Conservation (phyloP, 2,329 filamentous ascomycete species). For the Penicillium fuscoglaucum region DNA sequence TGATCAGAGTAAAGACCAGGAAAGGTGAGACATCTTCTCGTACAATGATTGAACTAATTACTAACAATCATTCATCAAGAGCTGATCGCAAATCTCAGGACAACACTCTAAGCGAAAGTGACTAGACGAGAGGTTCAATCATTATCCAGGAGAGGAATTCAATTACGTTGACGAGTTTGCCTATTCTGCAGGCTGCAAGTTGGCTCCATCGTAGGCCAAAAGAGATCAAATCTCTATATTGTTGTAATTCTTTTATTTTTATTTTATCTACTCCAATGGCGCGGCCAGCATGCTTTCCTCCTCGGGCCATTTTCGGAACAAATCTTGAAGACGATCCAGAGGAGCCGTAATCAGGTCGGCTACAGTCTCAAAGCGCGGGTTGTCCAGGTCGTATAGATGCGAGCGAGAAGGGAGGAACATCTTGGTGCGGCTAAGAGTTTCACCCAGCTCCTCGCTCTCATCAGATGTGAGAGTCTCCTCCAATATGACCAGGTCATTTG, state of each 20-base stretch:
- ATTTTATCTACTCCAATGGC: constrained; percentile 5
- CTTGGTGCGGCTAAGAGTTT: constrained; percentile 55
- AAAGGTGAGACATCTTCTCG: constrained; percentile 16
- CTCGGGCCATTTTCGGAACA: constrained; percentile 57
- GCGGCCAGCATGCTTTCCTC: constrained; percentile 11
- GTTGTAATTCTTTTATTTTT: not conserved
- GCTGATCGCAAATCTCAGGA: constrained; percentile 20
- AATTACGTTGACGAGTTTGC: not conserved
- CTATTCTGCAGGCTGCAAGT: not conserved
- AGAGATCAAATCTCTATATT: not conserved
- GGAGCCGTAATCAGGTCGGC: constrained; percentile 57
- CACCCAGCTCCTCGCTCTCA: constrained; percentile 42
- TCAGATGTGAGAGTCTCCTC: constrained; percentile 44
- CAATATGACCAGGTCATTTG: constrained; percentile 50
- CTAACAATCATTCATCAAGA: constrained; percentile 7
- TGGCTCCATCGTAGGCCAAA: not conserved
- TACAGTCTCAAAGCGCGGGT: constrained; percentile 58
- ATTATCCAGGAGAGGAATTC: not conserved
- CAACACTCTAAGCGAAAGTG: not conserved
- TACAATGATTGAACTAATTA: not conserved
- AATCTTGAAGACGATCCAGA: constrained; percentile 56
- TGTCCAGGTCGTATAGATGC: constrained; percentile 53
- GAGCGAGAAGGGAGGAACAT: constrained; percentile 54
- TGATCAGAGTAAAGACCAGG: constrained; percentile 16
- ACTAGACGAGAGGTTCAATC: not conserved